Evolutionary conservation across 169 alveolate species (phyloP), one percentile per base, ranked within the genome.

Genomic region (Perkinsus olseni): DNA sequence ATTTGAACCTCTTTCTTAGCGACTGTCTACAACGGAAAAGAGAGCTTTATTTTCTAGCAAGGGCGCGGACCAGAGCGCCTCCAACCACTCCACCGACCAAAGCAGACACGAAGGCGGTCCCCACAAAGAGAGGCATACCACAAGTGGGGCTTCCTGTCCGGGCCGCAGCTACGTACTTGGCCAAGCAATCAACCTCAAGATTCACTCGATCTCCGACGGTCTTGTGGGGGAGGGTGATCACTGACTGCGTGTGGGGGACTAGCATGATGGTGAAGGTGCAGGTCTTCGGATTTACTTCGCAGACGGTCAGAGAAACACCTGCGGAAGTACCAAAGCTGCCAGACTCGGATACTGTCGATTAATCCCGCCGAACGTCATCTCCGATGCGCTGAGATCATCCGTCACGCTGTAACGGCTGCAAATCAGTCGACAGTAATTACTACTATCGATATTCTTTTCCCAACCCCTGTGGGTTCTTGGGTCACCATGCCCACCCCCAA

Each of bases 121-220:
- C 82, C 13, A 62, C 34, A 28, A 62, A 1, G 8, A 21, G 82
- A 62, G 28, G 34, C 82, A 28, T 21, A 4, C 28, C 82, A 4
- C 31, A 1, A 24, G 31, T 24, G 82, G 17, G 36, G 34, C 37
- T 24, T 28, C 34, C 37, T 24, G 36, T 24, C 1, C 8, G 82
- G 13, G 82, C 82, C 0, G 82, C 82, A 28, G 82, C 31, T 91
- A 38, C 93, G 48, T 92, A 92, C 36, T 92, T 92, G 17, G 91
- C 93, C 91, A 92, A 3, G 39, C 48, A 38, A 92, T 92, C 93
- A 34, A 92, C 93, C 91, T 92, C 93, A 10, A 92, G 48, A n/a
- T 92, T 92, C 37, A 92, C 93, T 38, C 45, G 21, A 38, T 10
- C 93, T 24, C 93, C 93, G 6, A 37, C 36, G 4, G 48, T n/a